phyloP scores from a whole-genome alignment of 495 filamentous ascomycete genomes.

The Aspergillus bertholletiae region DNA sequence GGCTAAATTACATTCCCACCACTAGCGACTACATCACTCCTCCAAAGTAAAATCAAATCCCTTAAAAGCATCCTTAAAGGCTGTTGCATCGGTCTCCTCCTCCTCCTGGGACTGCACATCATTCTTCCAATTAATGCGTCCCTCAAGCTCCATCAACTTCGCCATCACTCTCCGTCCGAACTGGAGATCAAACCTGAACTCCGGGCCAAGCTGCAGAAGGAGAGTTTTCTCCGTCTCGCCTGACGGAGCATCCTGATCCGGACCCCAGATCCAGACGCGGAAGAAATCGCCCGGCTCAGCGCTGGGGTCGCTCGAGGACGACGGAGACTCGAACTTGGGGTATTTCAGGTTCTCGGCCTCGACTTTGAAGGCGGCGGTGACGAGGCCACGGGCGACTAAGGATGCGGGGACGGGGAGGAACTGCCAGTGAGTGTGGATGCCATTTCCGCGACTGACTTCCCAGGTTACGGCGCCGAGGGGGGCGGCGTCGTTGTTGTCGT shows the following conservation, averaged over 20 bases:
- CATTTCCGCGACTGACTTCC: constrained; percentile 74
- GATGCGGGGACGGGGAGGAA: constrained; percentile 73
- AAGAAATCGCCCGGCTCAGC: constrained; percentile 71
- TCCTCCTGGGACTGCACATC: constrained; percentile 73
- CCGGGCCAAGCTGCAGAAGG: constrained; percentile 47
- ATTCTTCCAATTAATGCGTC: constrained; percentile 74
- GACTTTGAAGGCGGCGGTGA: constrained; percentile 80
- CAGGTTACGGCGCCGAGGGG: constrained; percentile 80
- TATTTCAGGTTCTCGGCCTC: constrained; percentile 75
- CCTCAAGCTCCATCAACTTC: constrained; percentile 75
- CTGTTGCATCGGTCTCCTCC: constrained; percentile 73
- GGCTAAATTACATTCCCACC: too few relatives aligned
- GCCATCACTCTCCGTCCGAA: constrained; percentile 80
- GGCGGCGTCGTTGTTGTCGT: constrained; percentile 32
- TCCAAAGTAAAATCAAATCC: constrained; percentile 73
- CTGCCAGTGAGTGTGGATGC: constrained; percentile 93
- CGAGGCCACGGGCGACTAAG: constrained; percentile 61
- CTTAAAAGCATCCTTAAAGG: constrained; percentile 82
- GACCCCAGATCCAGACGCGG: constrained; percentile 74
- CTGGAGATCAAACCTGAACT: constrained; percentile 59
- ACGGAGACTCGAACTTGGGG: constrained; percentile 43
- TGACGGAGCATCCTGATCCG: constrained; percentile 3
- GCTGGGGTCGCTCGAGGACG: constrained; percentile 30
- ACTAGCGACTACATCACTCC: constrained; percentile 9
- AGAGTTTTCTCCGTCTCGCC: constrained; percentile 42